Evolutionary conservation across 2,329 filamentous ascomycete species (phyloP).

Genomic region (Nigrospora sphaerica): DNA sequence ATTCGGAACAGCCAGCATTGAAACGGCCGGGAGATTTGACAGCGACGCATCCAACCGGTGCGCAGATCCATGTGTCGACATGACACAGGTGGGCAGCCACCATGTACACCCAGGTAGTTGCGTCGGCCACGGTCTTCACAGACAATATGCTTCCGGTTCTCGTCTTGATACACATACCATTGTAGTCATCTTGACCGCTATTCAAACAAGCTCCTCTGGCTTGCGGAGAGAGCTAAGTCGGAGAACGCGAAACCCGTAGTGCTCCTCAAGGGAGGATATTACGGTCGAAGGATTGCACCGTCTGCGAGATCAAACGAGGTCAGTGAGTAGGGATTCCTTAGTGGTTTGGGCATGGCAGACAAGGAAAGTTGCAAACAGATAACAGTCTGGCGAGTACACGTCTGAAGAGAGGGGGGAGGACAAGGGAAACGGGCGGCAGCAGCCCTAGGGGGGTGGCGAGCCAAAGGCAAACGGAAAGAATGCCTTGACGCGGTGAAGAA

Average conservation of each 20-base stretch:
- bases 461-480: not conserved
- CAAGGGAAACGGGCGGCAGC: not conserved
- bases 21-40: not conserved
- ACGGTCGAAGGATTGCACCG: not conserved
- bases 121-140: too few relatives aligned
- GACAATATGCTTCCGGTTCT: too few relatives aligned
- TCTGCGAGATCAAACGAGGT: slow-evolving; percentile 1
- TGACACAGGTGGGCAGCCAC: slow-evolving; percentile 1
- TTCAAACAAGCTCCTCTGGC: slow-evolving; percentile 10
- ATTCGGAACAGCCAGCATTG: not conserved
- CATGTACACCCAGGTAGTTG: not conserved
- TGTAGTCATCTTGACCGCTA: slow-evolving; percentile 22
- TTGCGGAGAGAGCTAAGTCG: not conserved
- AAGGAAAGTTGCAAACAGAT: not conserved
- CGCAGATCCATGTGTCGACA: not conserved
- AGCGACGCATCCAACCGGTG: not conserved
- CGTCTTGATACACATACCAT: slow-evolving; percentile 17
- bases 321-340: slow-evolving; percentile 1
- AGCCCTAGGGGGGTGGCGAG: not conserved
- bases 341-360: not conserved
- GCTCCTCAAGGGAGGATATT: slow-evolving; percentile 1
- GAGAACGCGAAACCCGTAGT: not conserved
- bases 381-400: too few relatives aligned
- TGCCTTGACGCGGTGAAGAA: not conserved
- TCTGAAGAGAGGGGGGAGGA: too few relatives aligned